Base-by-base conservation (phyloP, 192 early-diverging fungal genomes). In the Backusella parvicylindrica region DNA sequence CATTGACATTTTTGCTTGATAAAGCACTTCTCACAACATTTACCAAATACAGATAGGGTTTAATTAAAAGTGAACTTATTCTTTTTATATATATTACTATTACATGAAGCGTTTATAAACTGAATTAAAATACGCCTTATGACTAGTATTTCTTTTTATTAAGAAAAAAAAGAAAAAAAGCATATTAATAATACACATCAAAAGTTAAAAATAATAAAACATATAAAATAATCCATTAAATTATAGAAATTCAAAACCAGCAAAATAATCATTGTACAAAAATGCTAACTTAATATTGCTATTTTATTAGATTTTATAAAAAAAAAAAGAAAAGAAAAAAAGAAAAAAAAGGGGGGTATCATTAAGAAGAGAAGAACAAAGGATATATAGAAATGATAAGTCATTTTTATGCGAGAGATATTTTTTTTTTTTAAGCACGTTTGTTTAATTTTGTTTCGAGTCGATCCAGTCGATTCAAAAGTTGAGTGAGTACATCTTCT, bases 361-460 rank as follows among this genome's bases (percentile, higher is more conserved):
- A 47, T 53, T 26, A 26, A 23, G 11, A 56, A 26, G 15, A 13
- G 23, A 56, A 56, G 3, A 21, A 56, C 2, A 15, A 43, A 15
- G 15, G 2, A 12, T 43, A 53, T 53, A 53, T 56, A 56, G n/a
- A 56, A 26, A 56, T 26, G 23, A 56, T 26, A 56, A 26, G 23
- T 56, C 53, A 56, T 56, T 26, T 56, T 60, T n/a, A 60, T 60
- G 53, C 53, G 26, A 60, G 53, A 53, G 21, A 53, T 18, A n/a
- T 8, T 21, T 21, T 53, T 53, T 18, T 9, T 8, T 21, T 21
- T 53, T 53, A 53, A 53, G 28, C 28, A 66, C 31, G 35, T 72
- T 72, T 32, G 32, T 56, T 68, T 49, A 76, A 41, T 69, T 56
- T 70, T 37, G 68, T 40, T 35, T 76, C 75, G 31, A 76, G 53